Conservation (phyloP, 331 rosid genomes). For the Erythrophleum ivorense region DNA sequence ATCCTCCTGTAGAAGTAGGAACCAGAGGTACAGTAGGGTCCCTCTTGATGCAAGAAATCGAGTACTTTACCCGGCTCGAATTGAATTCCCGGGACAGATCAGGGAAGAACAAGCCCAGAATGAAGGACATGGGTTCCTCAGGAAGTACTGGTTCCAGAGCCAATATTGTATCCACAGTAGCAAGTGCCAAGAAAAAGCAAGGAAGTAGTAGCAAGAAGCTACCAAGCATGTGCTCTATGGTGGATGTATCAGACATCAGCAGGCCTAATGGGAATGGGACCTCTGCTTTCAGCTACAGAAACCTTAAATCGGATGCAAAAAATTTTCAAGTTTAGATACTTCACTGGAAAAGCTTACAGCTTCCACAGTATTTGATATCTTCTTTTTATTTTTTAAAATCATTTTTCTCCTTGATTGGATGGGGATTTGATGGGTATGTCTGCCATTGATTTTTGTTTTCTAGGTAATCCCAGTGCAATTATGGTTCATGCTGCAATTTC, state of each 20-base stretch:
- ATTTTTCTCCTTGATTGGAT: conserved; percentile 59
- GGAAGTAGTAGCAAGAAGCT: conserved; percentile 46
- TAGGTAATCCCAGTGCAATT: too few relatives aligned
- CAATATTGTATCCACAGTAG: too few relatives aligned
- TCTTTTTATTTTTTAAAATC: conserved; percentile 45
- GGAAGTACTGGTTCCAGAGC: background rate
- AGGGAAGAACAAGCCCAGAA: conserved; percentile 42
- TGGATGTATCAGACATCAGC: conserved; percentile 62
- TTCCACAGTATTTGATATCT: too few relatives aligned
- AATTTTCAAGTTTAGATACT: conserved; percentile 45
- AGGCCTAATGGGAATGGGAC: conserved; percentile 45
- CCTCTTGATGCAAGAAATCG: conserved; percentile 71
- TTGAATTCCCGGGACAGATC: conserved; percentile 30
- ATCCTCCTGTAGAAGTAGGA: conserved; percentile 66
- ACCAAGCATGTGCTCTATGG: conserved; percentile 73
- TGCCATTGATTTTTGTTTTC: conserved; percentile 51
- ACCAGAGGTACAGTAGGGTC: conserved; percentile 74
- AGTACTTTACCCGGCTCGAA: conserved; percentile 47
- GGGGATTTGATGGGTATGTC: too few relatives aligned
- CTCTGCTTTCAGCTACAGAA: conserved; percentile 65
- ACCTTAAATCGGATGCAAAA: conserved; percentile 61
- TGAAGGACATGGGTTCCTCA: conserved; percentile 44
- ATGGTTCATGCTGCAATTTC: too few relatives aligned
- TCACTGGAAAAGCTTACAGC: too few relatives aligned
- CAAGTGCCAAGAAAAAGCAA: conserved; percentile 63